These are phyloP conservation scores for Haplosporangium sp. DNA, from an alignment of 371 early-diverging fungal species.

Conservation along the genomic window DNA sequence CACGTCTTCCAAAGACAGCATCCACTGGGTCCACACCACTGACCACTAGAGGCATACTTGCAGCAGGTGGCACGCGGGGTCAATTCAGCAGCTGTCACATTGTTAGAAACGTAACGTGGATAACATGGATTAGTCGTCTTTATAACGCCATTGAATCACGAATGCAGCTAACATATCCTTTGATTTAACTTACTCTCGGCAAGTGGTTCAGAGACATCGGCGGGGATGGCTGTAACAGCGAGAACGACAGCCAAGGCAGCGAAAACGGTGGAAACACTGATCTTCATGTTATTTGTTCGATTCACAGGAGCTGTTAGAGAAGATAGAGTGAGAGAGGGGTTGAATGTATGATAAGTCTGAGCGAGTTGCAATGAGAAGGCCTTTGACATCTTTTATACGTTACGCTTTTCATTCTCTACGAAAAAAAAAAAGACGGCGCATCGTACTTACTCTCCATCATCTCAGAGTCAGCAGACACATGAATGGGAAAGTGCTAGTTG, in stretches of 20 bases:
- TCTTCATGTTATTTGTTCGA: constrained; percentile 12
- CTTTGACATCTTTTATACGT: no score
- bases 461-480: no score
- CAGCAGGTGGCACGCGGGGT: constrained; percentile 12
- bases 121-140: not conserved
- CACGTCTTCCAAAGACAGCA: no score
- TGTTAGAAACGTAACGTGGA: no score
- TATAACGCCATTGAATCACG: no score
- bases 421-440: no score
- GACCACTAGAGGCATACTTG: constrained; percentile 15
- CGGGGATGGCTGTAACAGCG: constrained; percentile 18
- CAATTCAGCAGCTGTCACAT: not conserved
- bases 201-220: constrained; percentile 4
- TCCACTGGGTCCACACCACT: constrained; percentile 7
- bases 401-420: no score
- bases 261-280: constrained; percentile 19
- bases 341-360: not conserved
- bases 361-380: not conserved
- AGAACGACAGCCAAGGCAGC: constrained; percentile 19
- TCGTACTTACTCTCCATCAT: no score
- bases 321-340: no score
- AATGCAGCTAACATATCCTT: not conserved
- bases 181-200: constrained; percentile 4
- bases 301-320: no score
- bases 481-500: no score